Evolutionary conservation across 2,329 filamentous ascomycete species (phyloP), one percentile per base, ranked within the genome.

Genomic region (Alternaria sp.): DNA sequence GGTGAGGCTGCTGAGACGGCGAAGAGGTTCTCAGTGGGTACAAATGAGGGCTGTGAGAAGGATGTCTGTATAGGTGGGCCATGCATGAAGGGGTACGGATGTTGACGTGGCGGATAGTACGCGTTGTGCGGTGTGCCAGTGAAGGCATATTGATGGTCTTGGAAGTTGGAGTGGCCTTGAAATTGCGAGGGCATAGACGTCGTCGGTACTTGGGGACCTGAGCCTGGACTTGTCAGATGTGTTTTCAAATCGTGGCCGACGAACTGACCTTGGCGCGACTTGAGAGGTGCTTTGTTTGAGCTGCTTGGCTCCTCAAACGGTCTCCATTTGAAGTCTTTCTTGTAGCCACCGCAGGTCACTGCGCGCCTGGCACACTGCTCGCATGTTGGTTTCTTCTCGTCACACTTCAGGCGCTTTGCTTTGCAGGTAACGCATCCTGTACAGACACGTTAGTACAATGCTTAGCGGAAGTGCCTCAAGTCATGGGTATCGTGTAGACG

Each of bases 261-360:
- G 43, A 36, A 66, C 68, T 41, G 67, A 82, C 82, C 75, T 78
- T 84, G 85, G 72, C 82, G 85, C 41, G 78, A 62, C 67, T 83
- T 85, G 7, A 36, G 44, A 7, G 65, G 63, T 32, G 73, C 71
- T 66, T 83, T 86, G 51, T 78, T 78, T 20, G 78, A 77, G 64
- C 88, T 82, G 55, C 80, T 87, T 47, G 86, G 83, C 65, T 91
- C 88, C 70, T 89, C 88, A 67, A 91, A 91, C 0, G 88, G 85
- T 53, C 88, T 83, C 89, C 89, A 92, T 82, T 91, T 91, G 80
- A 91, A 91, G 75, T 90, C 87, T 75, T 90, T 92, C 76, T 88
- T 90, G 78, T 91, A 92, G 36, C 89, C 89, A 59, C 89, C 89
- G 72, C 89, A 92, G 4, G 81, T 75, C 22, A 91, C 88, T 63